Base-by-base conservation (phyloP, 495 filamentous ascomycete genomes). In the Jackrogersella minutella region DNA sequence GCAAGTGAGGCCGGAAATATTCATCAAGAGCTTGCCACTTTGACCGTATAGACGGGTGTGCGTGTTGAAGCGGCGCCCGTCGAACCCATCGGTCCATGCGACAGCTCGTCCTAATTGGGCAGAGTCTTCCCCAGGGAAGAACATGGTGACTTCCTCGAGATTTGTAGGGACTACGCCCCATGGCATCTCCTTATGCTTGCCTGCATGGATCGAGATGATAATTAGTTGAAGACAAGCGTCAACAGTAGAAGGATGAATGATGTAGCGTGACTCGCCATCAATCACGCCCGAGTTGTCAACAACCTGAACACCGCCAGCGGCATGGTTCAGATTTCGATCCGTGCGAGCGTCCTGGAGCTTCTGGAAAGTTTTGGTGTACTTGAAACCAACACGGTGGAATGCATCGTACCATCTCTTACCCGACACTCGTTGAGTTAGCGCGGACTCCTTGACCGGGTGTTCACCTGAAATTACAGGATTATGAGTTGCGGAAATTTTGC, bases 361-460 rank as follows among this genome's bases (percentile, higher is more conserved):
- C 30, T 73, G 71, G 66, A 82, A 81, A 1, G 71, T 62, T 5
- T 69, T 66, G 1, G 77, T 76, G 51, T 81, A 82, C 14, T 76
- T 58, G 43, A 82, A 77, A 0, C 78, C 80, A 13, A 80, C 74
- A 1, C 59, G 21, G 3, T 55, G 61, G 8, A 80, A 58, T 10
- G 73, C 65, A 3, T 76, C 50, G 60, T 80, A 69, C 78, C 78
- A 80, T 0, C 61, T 28, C 49, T 64, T 72, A 7, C 68, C 70
- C 3, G 33, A 46, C 7, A 55, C 64, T 5, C 68, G 55, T 37
- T 70, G 69, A 33, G 13, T 66, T 37, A 9, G 60, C 60, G 17
- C 33, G 33, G 57, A 26, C 21, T 16, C 30, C 31, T 60, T 16
- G 13, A 26, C 22, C 3, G 44, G 24, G 10, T 49, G 10, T 5